Percentiles rank a stretch among this genome's conserved stretches.
phyloP scores from a whole-genome alignment of 2,329 filamentous ascomycete genomes.

The Mycosphaerella sp. region DNA sequence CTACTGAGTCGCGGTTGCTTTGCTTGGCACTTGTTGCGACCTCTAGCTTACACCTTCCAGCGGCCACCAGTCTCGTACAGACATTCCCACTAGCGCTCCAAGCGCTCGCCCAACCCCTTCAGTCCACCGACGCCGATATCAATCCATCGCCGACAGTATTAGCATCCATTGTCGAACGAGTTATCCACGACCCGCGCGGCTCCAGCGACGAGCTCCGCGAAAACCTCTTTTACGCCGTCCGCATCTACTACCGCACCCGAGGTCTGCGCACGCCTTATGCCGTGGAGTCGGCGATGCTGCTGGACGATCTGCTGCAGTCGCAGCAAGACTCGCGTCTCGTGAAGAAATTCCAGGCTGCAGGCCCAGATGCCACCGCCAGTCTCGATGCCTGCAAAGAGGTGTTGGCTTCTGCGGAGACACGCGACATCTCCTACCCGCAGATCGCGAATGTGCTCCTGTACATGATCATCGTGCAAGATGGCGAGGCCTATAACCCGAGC shows the following conservation, averaged over 20 bases:
- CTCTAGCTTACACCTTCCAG: conserved; percentile 43
- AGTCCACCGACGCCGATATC: conserved; percentile 52
- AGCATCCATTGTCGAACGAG: conserved; percentile 73
- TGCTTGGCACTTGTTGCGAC: conserved; percentile 6
- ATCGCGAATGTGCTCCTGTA: conserved; percentile 73
- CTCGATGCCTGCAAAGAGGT: conserved; percentile 62
- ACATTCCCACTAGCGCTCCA: conserved; percentile 73
- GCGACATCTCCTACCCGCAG: conserved; percentile 72
- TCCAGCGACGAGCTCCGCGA: conserved; percentile 70
- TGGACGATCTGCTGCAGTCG: conserved; percentile 59
- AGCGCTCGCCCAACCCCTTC: conserved; percentile 50
- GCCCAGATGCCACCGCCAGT: conserved; percentile 67
- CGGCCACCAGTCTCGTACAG: conserved; percentile 80
- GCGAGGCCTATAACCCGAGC: conserved; percentile 59
- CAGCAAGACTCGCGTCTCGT: conserved; percentile 51
- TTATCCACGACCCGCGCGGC: conserved; percentile 77
- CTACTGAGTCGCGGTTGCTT: neutral
- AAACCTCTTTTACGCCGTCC: conserved; percentile 59
- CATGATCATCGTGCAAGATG: conserved; percentile 57
- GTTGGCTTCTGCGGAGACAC: conserved; percentile 49
- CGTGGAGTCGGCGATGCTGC: conserved; percentile 62
- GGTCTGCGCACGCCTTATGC: conserved; percentile 62
- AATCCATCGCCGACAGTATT: conserved; percentile 65
- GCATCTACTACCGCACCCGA: conserved; percentile 59
- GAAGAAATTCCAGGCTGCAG: conserved; percentile 63